Evolutionary conservation across 1,284 basidiomycete species (phyloP).

Genomic region (Termitomyces sp.): DNA sequence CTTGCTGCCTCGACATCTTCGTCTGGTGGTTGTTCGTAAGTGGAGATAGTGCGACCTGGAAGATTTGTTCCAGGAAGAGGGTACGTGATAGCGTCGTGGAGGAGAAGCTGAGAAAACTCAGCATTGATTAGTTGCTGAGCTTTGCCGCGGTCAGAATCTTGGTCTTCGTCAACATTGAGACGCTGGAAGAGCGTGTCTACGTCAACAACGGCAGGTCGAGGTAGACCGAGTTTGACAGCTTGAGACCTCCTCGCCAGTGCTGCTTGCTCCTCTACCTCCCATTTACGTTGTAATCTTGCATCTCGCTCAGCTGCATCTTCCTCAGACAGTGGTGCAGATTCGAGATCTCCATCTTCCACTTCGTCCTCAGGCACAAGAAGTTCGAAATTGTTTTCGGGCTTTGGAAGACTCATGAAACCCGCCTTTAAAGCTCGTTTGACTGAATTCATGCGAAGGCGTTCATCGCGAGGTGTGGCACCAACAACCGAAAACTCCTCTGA

Average conservation of each 20-base stretch:
- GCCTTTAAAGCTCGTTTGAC: constrained; percentile 72
- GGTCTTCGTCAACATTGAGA: constrained; percentile 47
- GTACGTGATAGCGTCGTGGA: constrained; percentile 86
- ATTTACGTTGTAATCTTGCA: constrained; percentile 62
- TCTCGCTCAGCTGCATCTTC: constrained; percentile 95
- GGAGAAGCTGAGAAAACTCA: constrained; percentile 78
- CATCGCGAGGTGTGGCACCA: constrained; percentile 73
- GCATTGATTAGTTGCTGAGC: constrained; percentile 69
- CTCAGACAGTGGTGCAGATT: constrained; percentile 39
- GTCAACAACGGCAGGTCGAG: constrained; percentile 84
- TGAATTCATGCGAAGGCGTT: constrained; percentile 57
- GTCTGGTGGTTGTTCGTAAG: constrained; percentile 77
- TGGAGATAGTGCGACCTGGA: constrained; percentile 69
- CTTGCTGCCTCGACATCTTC: constrained; percentile 73
- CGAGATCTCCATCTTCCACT: constrained; percentile 32
- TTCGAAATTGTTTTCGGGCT: constrained; percentile 98
- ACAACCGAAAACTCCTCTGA: constrained; percentile 50
- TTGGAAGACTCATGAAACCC: constrained; percentile 83
- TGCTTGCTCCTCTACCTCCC: constrained; percentile 76
- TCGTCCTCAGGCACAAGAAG: constrained; percentile 86
- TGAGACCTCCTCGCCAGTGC: constrained; percentile 79
- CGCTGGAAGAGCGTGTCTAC: constrained; percentile 56
- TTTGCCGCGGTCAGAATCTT: constrained; percentile 34
- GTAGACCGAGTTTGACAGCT: constrained; percentile 79
- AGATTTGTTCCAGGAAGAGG: constrained; percentile 87